Percentiles rank a stretch among this genome's conserved stretches.
Conservation (phyloP, 495 filamentous ascomycete genomes). For the Penicillium ochrochloron region DNA sequence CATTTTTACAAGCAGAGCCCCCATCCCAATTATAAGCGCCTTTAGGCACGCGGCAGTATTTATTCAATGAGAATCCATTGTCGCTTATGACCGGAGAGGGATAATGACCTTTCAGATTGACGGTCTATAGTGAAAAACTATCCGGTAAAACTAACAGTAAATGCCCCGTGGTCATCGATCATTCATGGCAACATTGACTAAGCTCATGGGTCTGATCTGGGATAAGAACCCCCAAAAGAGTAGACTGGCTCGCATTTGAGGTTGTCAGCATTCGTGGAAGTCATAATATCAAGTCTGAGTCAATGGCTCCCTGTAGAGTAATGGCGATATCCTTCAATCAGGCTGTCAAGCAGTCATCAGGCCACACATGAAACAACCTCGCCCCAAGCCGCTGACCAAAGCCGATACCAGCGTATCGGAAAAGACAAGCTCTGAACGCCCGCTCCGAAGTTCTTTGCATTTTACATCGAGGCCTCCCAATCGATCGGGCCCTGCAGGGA, state of each 20-base stretch:
- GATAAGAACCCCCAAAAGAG: not conserved
- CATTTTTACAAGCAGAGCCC: too few relatives aligned
- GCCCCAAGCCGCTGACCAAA: not conserved
- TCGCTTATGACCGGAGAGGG: not conserved
- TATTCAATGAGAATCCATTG: not conserved
- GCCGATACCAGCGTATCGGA: not conserved
- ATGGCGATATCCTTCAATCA: not conserved
- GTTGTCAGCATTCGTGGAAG: not conserved
- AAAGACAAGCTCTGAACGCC: not conserved
- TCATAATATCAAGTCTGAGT: not conserved
- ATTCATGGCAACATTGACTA: not conserved
- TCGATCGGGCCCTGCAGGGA: constrained; percentile 6
- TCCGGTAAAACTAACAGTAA: not conserved
- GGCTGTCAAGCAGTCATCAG: not conserved
- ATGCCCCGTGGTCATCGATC: not conserved
- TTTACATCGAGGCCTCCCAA: not conserved
- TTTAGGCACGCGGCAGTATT: not conserved
- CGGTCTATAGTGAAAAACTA: not conserved
- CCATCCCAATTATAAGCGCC: too few relatives aligned
- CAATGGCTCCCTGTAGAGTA: not conserved
- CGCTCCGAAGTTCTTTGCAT: not conserved
- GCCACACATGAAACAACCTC: not conserved
- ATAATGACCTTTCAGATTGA: not conserved
- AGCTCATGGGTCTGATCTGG: not conserved
- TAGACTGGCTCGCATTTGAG: not conserved